phyloP scores from a whole-genome alignment of 2,329 filamentous ascomycete genomes.

The Macrophomina pseudophaseolina region DNA sequence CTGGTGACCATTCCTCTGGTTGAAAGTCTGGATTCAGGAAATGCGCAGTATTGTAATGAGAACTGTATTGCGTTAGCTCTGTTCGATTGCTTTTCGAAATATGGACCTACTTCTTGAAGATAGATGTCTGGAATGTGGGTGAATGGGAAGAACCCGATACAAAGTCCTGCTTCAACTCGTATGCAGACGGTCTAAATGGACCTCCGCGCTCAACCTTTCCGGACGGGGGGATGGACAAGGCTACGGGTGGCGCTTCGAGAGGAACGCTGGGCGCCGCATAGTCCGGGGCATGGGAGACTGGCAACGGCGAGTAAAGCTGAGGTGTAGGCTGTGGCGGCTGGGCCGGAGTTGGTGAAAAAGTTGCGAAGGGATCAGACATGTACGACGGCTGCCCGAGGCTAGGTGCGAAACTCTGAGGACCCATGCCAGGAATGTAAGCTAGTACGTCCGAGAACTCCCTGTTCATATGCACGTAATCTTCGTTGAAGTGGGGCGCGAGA shows the following conservation, averaged over 20 bases:
- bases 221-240: conserved; percentile 26
- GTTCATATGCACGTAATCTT: conserved; percentile 47
- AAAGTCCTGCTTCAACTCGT: conserved; percentile 51
- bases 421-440: conserved; percentile 54
- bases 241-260: conserved; percentile 18
- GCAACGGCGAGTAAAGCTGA: conserved; percentile 38
- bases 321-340: conserved; percentile 38
- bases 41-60: conserved; percentile 58
- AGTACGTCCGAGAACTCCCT: conserved; percentile 42
- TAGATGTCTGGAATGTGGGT: conserved; percentile 53
- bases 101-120: conserved; percentile 54
- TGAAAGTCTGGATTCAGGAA: conserved; percentile 59
- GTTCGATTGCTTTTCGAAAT: neutral
- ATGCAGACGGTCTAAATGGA: conserved; percentile 53
- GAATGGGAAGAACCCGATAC: conserved; percentile 43
- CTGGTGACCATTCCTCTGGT: conserved; percentile 58
- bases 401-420: conserved; percentile 45
- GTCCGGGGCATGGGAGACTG: conserved; percentile 39
- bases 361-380: conserved; percentile 35
- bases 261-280: conserved; percentile 36
- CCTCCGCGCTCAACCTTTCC: conserved; percentile 42
- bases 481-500: conserved; percentile 27
- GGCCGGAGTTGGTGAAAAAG: conserved; percentile 41
- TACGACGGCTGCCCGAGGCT: conserved; percentile 34
- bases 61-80: conserved; percentile 42